Percentiles rank a stretch among this genome's conserved stretches.
phyloP scores from a whole-genome alignment of 1,139 yeast genomes.

The Pichia kudriavzevii region DNA sequence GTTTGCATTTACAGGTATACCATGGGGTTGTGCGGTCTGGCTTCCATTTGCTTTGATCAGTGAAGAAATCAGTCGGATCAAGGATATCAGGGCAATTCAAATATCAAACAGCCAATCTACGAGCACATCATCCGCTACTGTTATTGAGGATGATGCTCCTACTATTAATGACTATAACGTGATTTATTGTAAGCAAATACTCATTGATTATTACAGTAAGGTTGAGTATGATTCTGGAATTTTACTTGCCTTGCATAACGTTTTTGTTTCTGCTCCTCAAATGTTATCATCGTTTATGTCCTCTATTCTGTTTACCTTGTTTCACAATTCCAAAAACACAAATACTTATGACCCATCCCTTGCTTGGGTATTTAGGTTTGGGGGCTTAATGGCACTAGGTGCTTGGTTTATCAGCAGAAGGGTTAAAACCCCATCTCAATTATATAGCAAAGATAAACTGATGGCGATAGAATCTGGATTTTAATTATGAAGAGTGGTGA shows the following conservation, averaged over 20 bases:
- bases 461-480: constrained; percentile 38
- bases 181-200: constrained; percentile 16
- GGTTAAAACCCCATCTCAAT: constrained; percentile 30
- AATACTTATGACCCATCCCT: constrained; percentile 31
- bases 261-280: constrained; percentile 44
- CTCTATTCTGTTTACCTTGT: constrained; percentile 32
- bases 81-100: constrained; percentile 30
- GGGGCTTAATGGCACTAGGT: constrained; percentile 37
- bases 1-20: constrained; percentile 38
- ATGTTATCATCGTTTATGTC: constrained; percentile 37
- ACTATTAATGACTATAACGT: constrained; percentile 7
- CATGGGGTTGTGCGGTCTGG: constrained; percentile 48
- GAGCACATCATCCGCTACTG: constrained; percentile 1
- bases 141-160: constrained; percentile 12
- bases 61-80: constrained; percentile 40
- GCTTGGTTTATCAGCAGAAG: constrained; percentile 32
- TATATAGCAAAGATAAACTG: constrained; percentile 28
- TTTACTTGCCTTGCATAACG: constrained; percentile 40
- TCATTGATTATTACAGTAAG: constrained; percentile 26
- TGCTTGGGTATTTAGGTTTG: constrained; percentile 43
- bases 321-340: constrained; percentile 19
- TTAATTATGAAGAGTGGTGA: constrained; percentile 20
- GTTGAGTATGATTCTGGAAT: constrained; percentile 42
- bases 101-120: constrained; percentile 19
- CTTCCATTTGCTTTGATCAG: constrained; percentile 44